Evolutionary conservation across 305 asterid species (phyloP).

Genomic region (Fraxinus albicans): DNA sequence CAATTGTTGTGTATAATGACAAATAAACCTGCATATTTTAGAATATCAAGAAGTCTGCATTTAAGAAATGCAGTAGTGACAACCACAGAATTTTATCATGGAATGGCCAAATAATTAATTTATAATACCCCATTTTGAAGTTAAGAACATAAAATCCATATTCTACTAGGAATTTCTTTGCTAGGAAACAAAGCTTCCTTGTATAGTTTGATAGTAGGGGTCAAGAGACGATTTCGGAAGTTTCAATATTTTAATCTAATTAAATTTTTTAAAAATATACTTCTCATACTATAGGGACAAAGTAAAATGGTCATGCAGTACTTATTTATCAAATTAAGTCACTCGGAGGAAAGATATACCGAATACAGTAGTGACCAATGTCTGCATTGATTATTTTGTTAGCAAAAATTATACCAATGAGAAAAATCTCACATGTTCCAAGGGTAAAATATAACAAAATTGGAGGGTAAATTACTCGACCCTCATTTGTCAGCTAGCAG

Average conservation of each 20-base stretch:
- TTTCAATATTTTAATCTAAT: not conserved
- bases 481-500: conserved; percentile 1
- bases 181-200: not conserved
- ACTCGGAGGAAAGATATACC: not conserved
- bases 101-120: not conserved
- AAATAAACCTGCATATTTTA: conserved; percentile 70
- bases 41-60: conserved; percentile 9
- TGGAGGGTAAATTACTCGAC: not conserved
- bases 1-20: conserved; percentile 77
- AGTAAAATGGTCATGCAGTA: not conserved
- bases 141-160: not conserved
- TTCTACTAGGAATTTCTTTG: not conserved
- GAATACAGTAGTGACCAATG: not conserved
- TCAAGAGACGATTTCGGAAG: not conserved
- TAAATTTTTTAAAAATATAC: not conserved
- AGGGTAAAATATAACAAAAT: not conserved
- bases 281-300: not conserved
- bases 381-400: not conserved
- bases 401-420: not conserved
- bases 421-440: not conserved
- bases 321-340: not conserved
- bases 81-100: not conserved
- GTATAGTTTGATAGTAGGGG: not conserved
- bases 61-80: not conserved
- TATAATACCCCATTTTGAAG: not conserved